Evolutionary conservation across 2,329 filamentous ascomycete species (phyloP).

Genomic region (Aspergillus spinulosporus): DNA sequence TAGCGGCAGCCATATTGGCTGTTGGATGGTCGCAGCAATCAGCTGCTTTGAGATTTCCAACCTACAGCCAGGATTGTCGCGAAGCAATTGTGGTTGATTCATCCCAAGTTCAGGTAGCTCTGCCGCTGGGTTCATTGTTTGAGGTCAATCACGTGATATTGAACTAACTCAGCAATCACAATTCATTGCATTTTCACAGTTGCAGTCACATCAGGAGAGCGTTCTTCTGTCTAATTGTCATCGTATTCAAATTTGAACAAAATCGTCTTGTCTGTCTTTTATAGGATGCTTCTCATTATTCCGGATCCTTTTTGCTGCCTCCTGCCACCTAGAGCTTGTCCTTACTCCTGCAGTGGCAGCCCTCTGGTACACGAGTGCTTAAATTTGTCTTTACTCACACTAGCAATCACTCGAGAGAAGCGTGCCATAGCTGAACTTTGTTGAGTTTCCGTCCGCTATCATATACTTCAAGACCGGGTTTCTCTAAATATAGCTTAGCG

Average conservation of each 20-base stretch:
- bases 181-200: background rate
- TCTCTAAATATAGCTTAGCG: background rate
- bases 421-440: too few species aligned
- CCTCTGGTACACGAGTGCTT: too few species aligned
- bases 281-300: too few species aligned
- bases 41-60: conserved; percentile 22
- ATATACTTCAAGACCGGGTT: too few species aligned
- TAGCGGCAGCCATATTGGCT: conserved; percentile 54
- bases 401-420: too few species aligned
- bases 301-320: too few species aligned
- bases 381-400: too few species aligned
- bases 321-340: too few species aligned
- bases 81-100: conserved; percentile 14
- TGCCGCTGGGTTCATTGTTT: conserved; percentile 17
- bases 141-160: conserved; percentile 4
- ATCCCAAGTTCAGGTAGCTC: conserved; percentile 11
- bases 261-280: too few species aligned
- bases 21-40: conserved; percentile 18
- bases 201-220: background rate
- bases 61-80: conserved; percentile 23
- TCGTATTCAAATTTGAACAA: too few species aligned
- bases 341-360: too few species aligned
- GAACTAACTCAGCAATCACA: background rate
- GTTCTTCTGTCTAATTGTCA: background rate
- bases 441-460: too few species aligned